Percentiles rank a stretch among this genome's conserved stretches.
These are phyloP conservation scores for Apophysomyces trapeziformis DNA, from an alignment of 371 early-diverging fungal species.

Conservation along the genomic window DNA sequence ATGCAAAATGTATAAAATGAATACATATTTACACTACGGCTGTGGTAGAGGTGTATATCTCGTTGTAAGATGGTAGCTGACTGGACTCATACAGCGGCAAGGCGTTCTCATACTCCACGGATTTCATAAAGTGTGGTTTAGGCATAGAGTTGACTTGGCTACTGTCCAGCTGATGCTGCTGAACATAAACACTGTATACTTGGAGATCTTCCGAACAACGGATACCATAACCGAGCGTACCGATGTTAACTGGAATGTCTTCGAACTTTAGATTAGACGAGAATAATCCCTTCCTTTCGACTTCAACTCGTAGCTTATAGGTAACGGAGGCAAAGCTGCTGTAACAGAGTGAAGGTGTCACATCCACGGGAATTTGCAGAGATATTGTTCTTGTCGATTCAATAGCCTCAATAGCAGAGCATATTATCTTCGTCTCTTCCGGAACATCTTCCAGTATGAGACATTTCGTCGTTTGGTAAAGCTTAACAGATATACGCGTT, in stretches of 20 bases:
- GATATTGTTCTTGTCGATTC: constrained; percentile 4
- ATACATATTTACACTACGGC: background rate
- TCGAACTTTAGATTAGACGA: constrained; percentile 18
- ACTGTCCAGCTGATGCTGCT: background rate
- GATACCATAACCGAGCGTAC: constrained; percentile 41
- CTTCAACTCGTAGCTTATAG: constrained; percentile 24
- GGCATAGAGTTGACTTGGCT: background rate
- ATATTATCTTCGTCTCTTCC: background rate
- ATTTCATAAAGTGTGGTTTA: constrained; percentile 31
- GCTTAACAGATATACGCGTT: constrained; percentile 1
- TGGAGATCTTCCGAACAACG: constrained; percentile 30
- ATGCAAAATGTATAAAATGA: background rate
- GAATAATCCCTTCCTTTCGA: constrained; percentile 32
- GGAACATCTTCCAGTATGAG: background rate
- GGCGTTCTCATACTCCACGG: constrained; percentile 33
- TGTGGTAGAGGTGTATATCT: constrained; percentile 10
- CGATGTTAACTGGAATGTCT: constrained; percentile 30
- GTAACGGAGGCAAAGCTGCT: constrained; percentile 29
- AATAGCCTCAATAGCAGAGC: constrained; percentile 17
- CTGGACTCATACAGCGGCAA: constrained; percentile 29
- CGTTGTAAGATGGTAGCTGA: constrained; percentile 68
- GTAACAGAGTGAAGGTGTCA: constrained; percentile 36
- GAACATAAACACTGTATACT: constrained; percentile 22
- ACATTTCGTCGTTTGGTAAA: constrained; percentile 16
- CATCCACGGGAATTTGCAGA: constrained; percentile 26